These are phyloP conservation scores for Colletotrichum sp. DNA, from an alignment of 2,329 filamentous ascomycete species.

Conservation along the genomic window DNA sequence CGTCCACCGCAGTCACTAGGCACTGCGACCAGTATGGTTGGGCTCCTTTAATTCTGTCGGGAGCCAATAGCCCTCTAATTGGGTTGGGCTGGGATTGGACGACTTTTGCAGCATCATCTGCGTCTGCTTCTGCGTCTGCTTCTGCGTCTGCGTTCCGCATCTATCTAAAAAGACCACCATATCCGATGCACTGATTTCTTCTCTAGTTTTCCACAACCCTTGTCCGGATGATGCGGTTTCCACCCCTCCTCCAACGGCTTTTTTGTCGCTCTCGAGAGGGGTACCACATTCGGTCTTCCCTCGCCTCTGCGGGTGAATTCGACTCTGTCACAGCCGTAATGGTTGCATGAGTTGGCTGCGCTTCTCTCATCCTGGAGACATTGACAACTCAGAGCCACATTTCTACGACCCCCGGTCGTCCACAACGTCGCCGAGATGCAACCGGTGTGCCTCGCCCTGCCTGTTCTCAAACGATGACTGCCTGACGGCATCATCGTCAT, in stretches of 20 bases:
- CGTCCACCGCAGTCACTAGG: neutral
- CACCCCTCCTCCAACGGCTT: neutral
- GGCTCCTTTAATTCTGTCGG: constrained; percentile 8
- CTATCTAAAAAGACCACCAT: neutral
- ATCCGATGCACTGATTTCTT: neutral
- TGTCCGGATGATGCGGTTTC: constrained; percentile 3
- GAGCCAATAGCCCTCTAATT: constrained; percentile 20
- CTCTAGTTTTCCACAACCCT: neutral
- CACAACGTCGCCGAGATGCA: constrained; percentile 3
- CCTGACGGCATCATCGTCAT: neutral
- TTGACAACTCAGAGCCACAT: constrained; percentile 22
- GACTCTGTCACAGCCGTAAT: constrained; percentile 8
- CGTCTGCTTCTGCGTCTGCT: neutral
- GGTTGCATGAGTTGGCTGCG: constrained; percentile 23
- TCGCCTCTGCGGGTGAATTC: constrained; percentile 1
- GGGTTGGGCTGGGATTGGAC: constrained; percentile 21
- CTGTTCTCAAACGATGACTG: neutral
- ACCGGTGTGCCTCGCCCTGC: constrained; percentile 11
- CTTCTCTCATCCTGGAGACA: neutral
- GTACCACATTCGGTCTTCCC: neutral
- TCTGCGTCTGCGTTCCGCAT: neutral
- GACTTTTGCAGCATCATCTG: neutral
- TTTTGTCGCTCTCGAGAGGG: neutral
- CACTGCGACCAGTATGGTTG: neutral
- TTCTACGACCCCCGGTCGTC: neutral